Evolutionary conservation across 345 rosid species (phyloP), one percentile per base, ranked within the genome.

Genomic region (Gossypium thurberi): DNA sequence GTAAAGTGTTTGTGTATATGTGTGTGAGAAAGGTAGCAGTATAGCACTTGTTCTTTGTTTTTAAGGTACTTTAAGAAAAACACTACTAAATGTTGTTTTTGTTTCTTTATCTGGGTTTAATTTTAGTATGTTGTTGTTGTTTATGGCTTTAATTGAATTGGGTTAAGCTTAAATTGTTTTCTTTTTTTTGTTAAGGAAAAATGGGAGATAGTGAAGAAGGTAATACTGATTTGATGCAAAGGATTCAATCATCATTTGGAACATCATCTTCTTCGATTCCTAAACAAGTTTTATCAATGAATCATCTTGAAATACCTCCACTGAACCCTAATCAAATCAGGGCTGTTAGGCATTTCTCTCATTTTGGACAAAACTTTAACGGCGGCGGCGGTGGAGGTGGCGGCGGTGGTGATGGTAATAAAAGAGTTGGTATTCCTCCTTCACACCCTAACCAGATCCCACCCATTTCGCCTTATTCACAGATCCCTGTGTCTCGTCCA

Each of bases 391-490:
- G 72, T 69, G 89, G 37, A 28, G 37, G 37, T 28, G 83, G 17
- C 3, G 55, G 5, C 2, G 60, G 9, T 40, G 78, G 73, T 71
- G 90, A 83, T 44, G 26, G 65, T 76, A 65, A 63, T 58, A 92
- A 83, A 77, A 87, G 92, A 83, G 82, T 75, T 23, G 96, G 97
- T 17, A 87, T 92, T 3, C 98, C 98, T 62, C 98, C 98, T 15
- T 88, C 98, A 3, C 93, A 88, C 71, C 97, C 97, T 13, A 87
- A 81, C 80, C 92, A 87, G 76, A 85, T 89, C 83, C 92, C 97
- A 33, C 98, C 96, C 58, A 80, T 93, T 74, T 90, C 98, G 0
- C 99, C 98, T 0, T 90, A 79, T 75, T 91, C 99, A 42, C 91
- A 90, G 93, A 88, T 92, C 89, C 96, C 90, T 2, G 83, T 70